These are phyloP conservation scores for Panus rudis DNA, from an alignment of 768 basidiomycete genomes.

Conservation along the genomic window DNA sequence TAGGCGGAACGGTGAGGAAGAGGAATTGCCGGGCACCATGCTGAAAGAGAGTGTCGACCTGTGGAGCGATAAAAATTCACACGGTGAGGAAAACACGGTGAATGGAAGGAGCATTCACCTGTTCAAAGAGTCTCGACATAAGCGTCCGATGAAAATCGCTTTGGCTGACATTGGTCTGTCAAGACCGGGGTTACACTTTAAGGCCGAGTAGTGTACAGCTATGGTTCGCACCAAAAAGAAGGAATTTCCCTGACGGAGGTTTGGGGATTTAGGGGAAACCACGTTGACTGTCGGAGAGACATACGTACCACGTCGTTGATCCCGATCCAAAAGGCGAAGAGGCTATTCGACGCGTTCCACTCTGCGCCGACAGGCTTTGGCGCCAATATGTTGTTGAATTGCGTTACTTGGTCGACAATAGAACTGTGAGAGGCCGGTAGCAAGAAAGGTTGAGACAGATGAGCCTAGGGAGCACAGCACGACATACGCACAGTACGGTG, in stretches of 20 bases:
- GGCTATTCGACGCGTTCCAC: slow-evolving; percentile 27
- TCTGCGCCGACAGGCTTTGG: slow-evolving; percentile 25
- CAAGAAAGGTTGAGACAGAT: not conserved
- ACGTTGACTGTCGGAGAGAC: not conserved
- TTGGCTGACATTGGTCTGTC: slow-evolving; percentile 30
- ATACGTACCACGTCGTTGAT: slow-evolving; percentile 29
- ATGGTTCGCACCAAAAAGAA: slow-evolving; percentile 34
- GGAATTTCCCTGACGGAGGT: slow-evolving; percentile 36
- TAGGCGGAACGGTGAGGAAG: slow-evolving; percentile 33
- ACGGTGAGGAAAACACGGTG: not conserved
- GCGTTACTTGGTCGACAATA: slow-evolving; percentile 29
- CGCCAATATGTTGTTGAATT: slow-evolving; percentile 26
- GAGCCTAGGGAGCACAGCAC: not conserved
- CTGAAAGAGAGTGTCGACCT: slow-evolving; percentile 42
- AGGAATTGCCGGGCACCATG: slow-evolving; percentile 34
- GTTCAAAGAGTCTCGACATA: slow-evolving; percentile 28
- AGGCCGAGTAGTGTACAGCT: not conserved
- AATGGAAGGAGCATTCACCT: slow-evolving; percentile 14
- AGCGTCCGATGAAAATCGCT: slow-evolving; percentile 25
- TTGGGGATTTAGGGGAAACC: not conserved
- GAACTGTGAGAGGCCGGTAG: slow-evolving; percentile 15
- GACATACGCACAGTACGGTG: slow-evolving; percentile 26
- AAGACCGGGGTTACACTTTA: slow-evolving; percentile 1
- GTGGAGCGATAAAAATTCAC: slow-evolving; percentile 7
- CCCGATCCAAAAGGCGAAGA: slow-evolving; percentile 32